These are phyloP conservation scores for Kandelia obovata DNA, from an alignment of 345 rosid species.

Conservation along the genomic window DNA sequence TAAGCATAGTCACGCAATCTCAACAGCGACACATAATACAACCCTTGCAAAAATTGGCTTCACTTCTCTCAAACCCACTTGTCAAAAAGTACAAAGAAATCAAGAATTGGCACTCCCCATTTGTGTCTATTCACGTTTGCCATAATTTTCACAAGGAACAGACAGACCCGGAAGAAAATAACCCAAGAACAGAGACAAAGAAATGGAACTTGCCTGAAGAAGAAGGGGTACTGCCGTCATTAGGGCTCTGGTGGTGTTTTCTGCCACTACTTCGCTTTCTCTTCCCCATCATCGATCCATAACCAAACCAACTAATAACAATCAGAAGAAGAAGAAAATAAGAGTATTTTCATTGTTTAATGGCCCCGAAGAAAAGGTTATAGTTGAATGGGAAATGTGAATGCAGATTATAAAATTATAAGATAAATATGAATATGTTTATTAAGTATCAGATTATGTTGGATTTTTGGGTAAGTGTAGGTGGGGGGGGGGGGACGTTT, in stretches of 20 bases:
- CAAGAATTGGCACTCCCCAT: neutral
- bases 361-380: too few relatives aligned
- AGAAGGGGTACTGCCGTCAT: conserved; percentile 21
- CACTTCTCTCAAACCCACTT: too few relatives aligned
- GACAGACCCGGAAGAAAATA: neutral
- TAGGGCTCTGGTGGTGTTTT: neutral
- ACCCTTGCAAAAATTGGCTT: too few relatives aligned
- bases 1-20: neutral
- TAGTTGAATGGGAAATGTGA: too few relatives aligned
- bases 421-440: too few relatives aligned
- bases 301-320: too few relatives aligned
- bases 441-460: too few relatives aligned
- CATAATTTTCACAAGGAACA: conserved; percentile 6
- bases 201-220: conserved; percentile 33
- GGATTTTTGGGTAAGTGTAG: too few relatives aligned
- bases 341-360: neutral
- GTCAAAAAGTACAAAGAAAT: neutral
- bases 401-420: too few relatives aligned
- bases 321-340: neutral
- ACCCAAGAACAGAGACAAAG: neutral
- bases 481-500: too few relatives aligned
- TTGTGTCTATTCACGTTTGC: neutral
- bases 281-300: conserved; percentile 35
- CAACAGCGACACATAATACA: too few relatives aligned
- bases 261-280: conserved; percentile 31